Base-by-base conservation (phyloP, 805 yeast genomes). In the Metschnikowia kofuensis region DNA sequence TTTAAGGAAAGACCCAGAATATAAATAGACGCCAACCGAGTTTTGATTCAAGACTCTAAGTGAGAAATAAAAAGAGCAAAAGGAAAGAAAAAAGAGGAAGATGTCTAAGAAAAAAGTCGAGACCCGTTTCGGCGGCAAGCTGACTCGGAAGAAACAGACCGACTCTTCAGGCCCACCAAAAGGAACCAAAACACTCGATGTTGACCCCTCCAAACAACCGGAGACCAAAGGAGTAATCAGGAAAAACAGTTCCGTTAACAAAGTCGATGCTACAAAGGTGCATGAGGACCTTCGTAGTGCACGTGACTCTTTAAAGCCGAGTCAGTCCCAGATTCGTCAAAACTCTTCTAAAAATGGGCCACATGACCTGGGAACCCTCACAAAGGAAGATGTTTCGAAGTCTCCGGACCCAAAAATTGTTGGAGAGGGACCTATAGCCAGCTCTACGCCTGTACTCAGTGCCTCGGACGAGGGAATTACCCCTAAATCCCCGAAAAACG, bases 391-490 rank as follows among this genome's bases (percentile, higher is more conserved):
- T 3, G 21, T 2, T 4, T 4, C 21, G 21, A 21, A 4, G 4
- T 3, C 4, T 21, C 21, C 4, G 21, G 13, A 12, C 13, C 32
- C 32, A 9, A 5, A 30, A 30, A 30, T 10, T 5, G 10, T 30
- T 12, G 5, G 12, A 30, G 28, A n/a, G 15, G 43, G 43, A 11
- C 13, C 26, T 6, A 38, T 44, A 13, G 48, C 48, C 4, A 44
- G 38, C 30, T 44, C 48, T 7, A 44, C 48, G 2, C 48, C 48
- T 2, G 8, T 44, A 14, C 41, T 35, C 4, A 31, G 30, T 29
- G 21, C n/a, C 9, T 30, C 32, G 5, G 13, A 30, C 5, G 6
- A 30, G 10, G 32, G 13, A 12, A 30, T 3, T 30, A 12, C 32
- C 32, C 32, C 10, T 3, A 12, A 2, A 30, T 30, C 13, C 32